phyloP scores from a whole-genome alignment of 768 basidiomycete genomes.

The Rhizopogon vulgaris region DNA sequence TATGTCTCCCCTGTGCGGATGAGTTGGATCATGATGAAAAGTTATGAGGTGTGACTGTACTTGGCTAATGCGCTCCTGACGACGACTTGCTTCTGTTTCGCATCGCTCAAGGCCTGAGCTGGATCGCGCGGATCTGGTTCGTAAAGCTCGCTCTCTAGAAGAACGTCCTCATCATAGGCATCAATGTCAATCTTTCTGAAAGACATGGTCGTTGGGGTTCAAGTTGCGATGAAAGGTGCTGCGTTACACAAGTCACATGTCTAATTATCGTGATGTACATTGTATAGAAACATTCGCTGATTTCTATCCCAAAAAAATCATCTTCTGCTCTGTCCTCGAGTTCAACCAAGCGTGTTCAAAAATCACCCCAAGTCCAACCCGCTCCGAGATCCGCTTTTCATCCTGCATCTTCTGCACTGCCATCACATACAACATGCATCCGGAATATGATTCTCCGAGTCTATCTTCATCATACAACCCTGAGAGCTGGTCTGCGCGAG shows the following conservation, averaged over 20 bases:
- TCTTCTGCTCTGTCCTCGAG: too few species aligned
- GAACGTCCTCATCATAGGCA: conserved; percentile 83
- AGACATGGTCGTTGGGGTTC: conserved; percentile 29
- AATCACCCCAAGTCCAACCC: conserved; percentile 14
- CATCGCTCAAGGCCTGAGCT: conserved; percentile 64
- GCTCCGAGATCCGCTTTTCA: conserved; percentile 8
- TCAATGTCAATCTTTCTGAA: conserved; percentile 96
- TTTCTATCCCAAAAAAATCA: too few species aligned
- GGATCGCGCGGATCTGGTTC: conserved; percentile 81
- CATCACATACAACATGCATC: conserved; percentile 16
- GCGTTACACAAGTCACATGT: not conserved
- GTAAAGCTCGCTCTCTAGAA: conserved; percentile 81
- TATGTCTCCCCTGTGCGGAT: conserved; percentile 60
- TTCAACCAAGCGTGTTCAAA: conserved; percentile 12
- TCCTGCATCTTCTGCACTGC: conserved; percentile 4
- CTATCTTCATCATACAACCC: conserved; percentile 10
- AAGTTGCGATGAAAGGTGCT: not conserved
- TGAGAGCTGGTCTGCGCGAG: not conserved
- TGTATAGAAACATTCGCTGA: too few species aligned
- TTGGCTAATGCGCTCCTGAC: conserved; percentile 71
- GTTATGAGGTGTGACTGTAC: conserved; percentile 36
- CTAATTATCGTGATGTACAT: too few species aligned
- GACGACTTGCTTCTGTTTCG: conserved; percentile 64
- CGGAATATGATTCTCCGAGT: conserved; percentile 9
- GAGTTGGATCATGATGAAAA: not conserved